Evolutionary conservation across 2,329 filamentous ascomycete species (phyloP).

Genomic region (Microdochium nivale): DNA sequence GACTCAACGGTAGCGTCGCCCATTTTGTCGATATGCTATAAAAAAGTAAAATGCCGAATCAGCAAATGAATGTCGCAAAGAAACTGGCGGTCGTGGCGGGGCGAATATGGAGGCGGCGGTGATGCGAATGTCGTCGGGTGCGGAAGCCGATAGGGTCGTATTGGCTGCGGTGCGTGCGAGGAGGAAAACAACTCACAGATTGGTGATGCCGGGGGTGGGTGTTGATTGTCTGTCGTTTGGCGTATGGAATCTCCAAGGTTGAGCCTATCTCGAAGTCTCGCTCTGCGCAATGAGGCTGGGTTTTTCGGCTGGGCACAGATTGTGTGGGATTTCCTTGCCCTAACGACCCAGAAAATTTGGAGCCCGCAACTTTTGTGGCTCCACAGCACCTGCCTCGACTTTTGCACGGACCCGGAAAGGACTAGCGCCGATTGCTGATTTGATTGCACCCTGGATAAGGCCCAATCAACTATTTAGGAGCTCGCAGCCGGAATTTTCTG

Average conservation of each 20-base stretch:
- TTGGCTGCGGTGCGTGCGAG: conserved; percentile 3
- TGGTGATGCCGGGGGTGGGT: conserved; percentile 11
- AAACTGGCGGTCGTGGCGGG: background rate
- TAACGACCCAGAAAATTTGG: background rate
- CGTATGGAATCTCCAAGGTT: conserved; percentile 8
- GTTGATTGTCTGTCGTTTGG: conserved; percentile 13
- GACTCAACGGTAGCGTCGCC: conserved; percentile 74
- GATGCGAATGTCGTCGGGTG: conserved; percentile 4
- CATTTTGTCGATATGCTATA: conserved; percentile 61
- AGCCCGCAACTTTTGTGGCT: background rate
- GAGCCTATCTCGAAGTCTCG: conserved; percentile 14
- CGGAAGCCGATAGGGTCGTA: conserved; percentile 8
- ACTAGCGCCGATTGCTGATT: background rate
- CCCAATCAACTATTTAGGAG: background rate
- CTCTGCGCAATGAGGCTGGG: background rate
- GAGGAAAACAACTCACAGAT: conserved; percentile 13
- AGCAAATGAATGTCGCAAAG: background rate
- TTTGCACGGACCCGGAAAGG: background rate
- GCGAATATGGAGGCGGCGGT: background rate
- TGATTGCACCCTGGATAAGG: background rate
- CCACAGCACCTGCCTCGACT: background rate
- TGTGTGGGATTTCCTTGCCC: background rate
- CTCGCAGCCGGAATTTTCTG: background rate
- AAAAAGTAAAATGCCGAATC: conserved; percentile 10
- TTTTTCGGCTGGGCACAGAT: background rate